Evolutionary conservation across 148 eudicot species (phyloP).

Genomic region (Arctostaphylos glauca): DNA sequence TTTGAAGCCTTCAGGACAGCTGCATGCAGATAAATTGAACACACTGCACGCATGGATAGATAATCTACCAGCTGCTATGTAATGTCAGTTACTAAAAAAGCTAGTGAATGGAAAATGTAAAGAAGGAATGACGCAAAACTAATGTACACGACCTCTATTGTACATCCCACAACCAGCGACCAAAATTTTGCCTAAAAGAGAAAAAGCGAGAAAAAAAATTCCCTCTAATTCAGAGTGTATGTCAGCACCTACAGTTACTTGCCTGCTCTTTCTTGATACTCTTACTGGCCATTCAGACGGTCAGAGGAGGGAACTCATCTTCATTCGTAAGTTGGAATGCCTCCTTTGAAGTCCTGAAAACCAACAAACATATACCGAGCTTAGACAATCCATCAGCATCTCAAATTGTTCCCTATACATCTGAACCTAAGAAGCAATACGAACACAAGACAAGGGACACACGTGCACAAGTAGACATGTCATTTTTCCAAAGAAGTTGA

Average conservation of each 20-base stretch:
- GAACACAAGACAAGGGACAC: not conserved
- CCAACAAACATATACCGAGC: conserved; percentile 1
- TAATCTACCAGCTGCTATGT: not conserved
- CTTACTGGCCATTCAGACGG: conserved; percentile 18
- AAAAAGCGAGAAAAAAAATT: not conserved
- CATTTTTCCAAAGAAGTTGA: not conserved
- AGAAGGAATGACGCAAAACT: not conserved
- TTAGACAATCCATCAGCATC: not conserved
- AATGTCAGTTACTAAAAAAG: not conserved
- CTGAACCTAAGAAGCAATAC: not conserved
- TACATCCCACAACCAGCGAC: conserved; percentile 12
- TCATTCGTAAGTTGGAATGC: conserved; percentile 31
- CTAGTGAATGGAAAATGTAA: not conserved
- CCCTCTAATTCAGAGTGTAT: not conserved
- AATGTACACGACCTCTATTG: conserved; percentile 11
- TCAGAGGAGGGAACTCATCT: conserved; percentile 48
- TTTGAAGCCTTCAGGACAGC: conserved; percentile 5
- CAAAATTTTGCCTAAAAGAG: not conserved
- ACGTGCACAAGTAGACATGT: not conserved
- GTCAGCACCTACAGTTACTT: conserved; percentile 7
- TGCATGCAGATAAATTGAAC: not conserved
- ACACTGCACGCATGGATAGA: not conserved
- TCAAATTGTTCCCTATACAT: not conserved
- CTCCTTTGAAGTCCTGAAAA: conserved; percentile 32
- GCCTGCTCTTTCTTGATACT: not conserved